Conservation (phyloP, 2,329 filamentous ascomycete species). For the Cladosporium velox region DNA sequence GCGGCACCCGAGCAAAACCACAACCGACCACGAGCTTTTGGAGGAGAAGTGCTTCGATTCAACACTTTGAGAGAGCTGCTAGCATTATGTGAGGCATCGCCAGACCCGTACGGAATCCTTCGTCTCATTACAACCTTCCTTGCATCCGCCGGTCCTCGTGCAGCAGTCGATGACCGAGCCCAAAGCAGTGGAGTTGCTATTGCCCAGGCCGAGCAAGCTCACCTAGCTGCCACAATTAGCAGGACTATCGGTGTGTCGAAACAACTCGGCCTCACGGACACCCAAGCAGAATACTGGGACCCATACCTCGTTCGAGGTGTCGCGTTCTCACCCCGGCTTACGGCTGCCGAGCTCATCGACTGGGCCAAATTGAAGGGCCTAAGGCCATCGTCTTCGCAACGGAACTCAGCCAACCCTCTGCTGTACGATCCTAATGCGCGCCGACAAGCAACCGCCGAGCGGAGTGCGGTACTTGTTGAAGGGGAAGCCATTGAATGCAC, state of each 20-base stretch:
- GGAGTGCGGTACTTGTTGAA: slow-evolving; percentile 70
- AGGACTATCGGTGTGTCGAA: slow-evolving; percentile 78
- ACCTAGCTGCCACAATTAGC: slow-evolving; percentile 80
- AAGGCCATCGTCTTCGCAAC: slow-evolving; percentile 8
- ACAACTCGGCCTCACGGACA: slow-evolving; percentile 68
- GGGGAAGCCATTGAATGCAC: slow-evolving; percentile 76
- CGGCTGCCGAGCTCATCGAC: slow-evolving; percentile 18
- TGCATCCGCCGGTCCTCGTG: slow-evolving; percentile 70
- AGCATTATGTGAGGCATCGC: slow-evolving; percentile 88
- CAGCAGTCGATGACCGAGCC: slow-evolving; percentile 31
- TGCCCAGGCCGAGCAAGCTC: slow-evolving; percentile 77
- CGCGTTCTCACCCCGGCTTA: slow-evolving; percentile 49
- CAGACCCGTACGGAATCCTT: slow-evolving; percentile 87
- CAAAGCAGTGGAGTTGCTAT: slow-evolving; percentile 62
- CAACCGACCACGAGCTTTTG: slow-evolving; percentile 54
- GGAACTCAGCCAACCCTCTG: slow-evolving; percentile 68
- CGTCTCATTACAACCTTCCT: slow-evolving; percentile 83
- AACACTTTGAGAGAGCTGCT: slow-evolving; percentile 88
- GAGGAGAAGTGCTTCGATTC: slow-evolving; percentile 77
- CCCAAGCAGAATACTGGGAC: slow-evolving; percentile 92
- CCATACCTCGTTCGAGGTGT: slow-evolving; percentile 85
- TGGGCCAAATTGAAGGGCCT: slow-evolving; percentile 16
- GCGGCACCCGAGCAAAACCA: neutral
- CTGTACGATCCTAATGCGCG: slow-evolving; percentile 94
- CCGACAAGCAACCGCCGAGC: slow-evolving; percentile 53